Percentiles rank a stretch among this genome's conserved stretches.
These are phyloP conservation scores for Alternaria consortialis DNA, from an alignment of 2,329 filamentous ascomycete species.

Conservation along the genomic window DNA sequence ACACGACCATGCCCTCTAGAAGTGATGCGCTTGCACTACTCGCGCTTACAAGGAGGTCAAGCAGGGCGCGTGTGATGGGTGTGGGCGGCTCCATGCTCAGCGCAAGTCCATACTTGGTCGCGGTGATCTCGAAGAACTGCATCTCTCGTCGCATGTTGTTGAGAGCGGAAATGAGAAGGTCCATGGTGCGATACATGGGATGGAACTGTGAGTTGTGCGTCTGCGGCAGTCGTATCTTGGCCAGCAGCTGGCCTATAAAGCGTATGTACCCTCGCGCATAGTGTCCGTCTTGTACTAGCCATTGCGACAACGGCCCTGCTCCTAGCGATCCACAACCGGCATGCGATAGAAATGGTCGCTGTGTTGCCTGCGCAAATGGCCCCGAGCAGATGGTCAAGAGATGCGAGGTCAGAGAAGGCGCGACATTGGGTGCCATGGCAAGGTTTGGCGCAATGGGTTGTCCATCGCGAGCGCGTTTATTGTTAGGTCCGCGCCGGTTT, in stretches of 20 bases:
- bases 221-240: slow-evolving; percentile 66
- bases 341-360: slow-evolving; percentile 70
- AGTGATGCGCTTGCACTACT: slow-evolving; percentile 61
- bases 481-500: slow-evolving; percentile 55
- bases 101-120: slow-evolving; percentile 66
- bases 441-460: slow-evolving; percentile 47
- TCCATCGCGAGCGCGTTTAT: slow-evolving; percentile 50
- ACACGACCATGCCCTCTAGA: slow-evolving; percentile 74
- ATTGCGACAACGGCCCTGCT: slow-evolving; percentile 66
- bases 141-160: slow-evolving; percentile 74
- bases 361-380: slow-evolving; percentile 66
- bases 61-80: slow-evolving; percentile 62
- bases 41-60: slow-evolving; percentile 68
- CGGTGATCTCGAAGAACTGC: slow-evolving; percentile 72
- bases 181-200: slow-evolving; percentile 65
- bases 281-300: slow-evolving; percentile 76
- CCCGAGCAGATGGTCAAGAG: slow-evolving; percentile 62
- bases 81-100: slow-evolving; percentile 57
- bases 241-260: slow-evolving; percentile 71
- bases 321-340: slow-evolving; percentile 70
- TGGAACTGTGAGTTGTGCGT: slow-evolving; percentile 55
- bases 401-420: slow-evolving; percentile 64
- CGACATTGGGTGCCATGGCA: slow-evolving; percentile 30
- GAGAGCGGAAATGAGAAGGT: slow-evolving; percentile 70
- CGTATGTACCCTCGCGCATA: slow-evolving; percentile 75